Evolutionary conservation across 352 stramenopile genomes (phyloP).

Genomic region (Globisporangium radiosum): DNA sequence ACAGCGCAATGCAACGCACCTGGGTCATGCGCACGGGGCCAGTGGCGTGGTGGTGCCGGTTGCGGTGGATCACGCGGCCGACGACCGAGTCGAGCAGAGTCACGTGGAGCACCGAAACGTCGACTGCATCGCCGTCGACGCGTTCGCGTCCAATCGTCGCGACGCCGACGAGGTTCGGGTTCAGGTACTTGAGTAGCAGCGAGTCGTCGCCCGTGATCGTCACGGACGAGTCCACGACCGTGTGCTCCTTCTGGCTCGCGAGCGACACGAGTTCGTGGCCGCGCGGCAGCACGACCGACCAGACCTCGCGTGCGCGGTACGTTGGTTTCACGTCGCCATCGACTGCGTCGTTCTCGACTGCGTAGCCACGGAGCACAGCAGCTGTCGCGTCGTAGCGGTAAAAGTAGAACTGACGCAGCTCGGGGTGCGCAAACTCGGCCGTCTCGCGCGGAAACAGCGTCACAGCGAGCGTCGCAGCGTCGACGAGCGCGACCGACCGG

Average conservation of each 20-base stretch:
- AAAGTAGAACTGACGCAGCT: conserved; percentile 75
- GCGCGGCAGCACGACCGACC: conserved; percentile 60
- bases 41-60: conserved; percentile 76
- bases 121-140: conserved; percentile 23
- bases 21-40: conserved; percentile 63
- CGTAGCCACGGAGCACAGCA: conserved; percentile 51
- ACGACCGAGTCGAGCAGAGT: conserved; percentile 94
- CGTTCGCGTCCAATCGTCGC: conserved; percentile 71
- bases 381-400: conserved; percentile 51
- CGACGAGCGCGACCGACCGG: conserved; percentile 55
- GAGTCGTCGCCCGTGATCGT: conserved; percentile 93
- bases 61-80: conserved; percentile 90
- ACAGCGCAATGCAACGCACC: conserved; percentile 17
- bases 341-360: conserved; percentile 28
- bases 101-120: conserved; percentile 67
- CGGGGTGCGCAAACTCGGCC: conserved; percentile 32
- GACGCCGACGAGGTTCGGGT: conserved; percentile 93
- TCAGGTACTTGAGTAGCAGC: conserved; percentile 97
- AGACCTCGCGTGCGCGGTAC: conserved; percentile 49
- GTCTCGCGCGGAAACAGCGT: conserved; percentile 48
- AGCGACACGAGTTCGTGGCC: conserved; percentile 50
- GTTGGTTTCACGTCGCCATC: conserved; percentile 5
- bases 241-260: conserved; percentile 52
- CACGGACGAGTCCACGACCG: conserved; percentile 67
- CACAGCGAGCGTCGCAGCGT: conserved; percentile 39